Conservation (phyloP, 192 early-diverging fungal species). For the Podila epicladia region DNA sequence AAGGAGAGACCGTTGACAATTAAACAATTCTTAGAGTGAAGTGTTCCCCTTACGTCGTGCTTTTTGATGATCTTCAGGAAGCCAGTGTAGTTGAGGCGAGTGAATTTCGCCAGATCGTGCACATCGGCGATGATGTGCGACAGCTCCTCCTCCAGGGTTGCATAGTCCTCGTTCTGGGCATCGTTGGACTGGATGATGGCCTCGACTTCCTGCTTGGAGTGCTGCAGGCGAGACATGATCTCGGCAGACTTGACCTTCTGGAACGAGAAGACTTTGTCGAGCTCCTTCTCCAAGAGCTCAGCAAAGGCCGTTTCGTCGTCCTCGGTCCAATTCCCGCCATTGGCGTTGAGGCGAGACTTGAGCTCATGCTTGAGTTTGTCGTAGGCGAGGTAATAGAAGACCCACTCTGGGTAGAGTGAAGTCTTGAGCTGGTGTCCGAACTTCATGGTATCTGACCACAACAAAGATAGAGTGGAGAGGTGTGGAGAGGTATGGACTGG, state of each 20-base stretch:
- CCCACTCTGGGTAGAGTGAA: conserved; percentile 87
- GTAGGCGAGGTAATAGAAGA: conserved; percentile 83
- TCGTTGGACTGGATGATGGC: conserved; percentile 61
- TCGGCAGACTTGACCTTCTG: conserved; percentile 81
- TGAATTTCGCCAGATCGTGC: conserved; percentile 86
- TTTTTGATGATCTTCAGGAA: conserved; percentile 98
- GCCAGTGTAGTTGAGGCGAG: conserved; percentile 85
- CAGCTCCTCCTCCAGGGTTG: conserved; percentile 74
- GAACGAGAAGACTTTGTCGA: conserved; percentile 88
- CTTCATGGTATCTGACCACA: conserved; percentile 72
- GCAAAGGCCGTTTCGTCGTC: conserved; percentile 88
- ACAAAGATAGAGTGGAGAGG: background rate
- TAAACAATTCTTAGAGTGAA: background rate
- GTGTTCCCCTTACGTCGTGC: conserved; percentile 77
- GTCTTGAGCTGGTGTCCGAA: conserved; percentile 89
- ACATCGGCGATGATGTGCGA: conserved; percentile 83
- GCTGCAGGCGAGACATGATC: conserved; percentile 75
- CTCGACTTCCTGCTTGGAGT: conserved; percentile 72
- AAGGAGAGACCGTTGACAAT: background rate
- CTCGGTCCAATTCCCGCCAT: conserved; percentile 75
- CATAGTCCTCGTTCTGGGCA: conserved; percentile 69
- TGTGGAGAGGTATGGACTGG: too few relatives aligned
- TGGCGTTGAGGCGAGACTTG: conserved; percentile 64
- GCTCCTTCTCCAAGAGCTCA: conserved; percentile 86
- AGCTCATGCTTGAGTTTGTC: conserved; percentile 88